Percentiles rank a stretch among this genome's conserved stretches.
Conservation (phyloP, 805 yeast genomes). For the Lipomyces sp. region DNA sequence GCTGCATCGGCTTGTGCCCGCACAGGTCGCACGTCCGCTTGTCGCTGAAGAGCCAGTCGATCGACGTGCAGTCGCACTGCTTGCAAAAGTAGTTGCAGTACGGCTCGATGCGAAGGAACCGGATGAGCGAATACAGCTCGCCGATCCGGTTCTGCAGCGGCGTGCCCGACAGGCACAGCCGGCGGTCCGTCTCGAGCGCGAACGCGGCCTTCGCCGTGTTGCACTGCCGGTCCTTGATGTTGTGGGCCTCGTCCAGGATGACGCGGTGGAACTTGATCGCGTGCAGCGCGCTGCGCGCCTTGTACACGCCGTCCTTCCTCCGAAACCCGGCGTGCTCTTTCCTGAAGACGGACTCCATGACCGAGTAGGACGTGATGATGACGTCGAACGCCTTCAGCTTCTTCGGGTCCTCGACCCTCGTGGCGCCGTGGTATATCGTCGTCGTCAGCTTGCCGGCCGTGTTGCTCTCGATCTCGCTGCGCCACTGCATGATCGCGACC, state of each 20-base stretch:
- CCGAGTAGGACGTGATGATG: conserved; percentile 79
- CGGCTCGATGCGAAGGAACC: conserved; percentile 81
- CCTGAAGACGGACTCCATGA: conserved; percentile 78
- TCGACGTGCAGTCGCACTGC: conserved; percentile 80
- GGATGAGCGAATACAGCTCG: conserved; percentile 86
- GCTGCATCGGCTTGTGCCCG: conserved; percentile 92
- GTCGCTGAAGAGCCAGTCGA: conserved; percentile 81
- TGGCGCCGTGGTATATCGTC: conserved; percentile 81
- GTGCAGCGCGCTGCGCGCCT: conserved; percentile 75
- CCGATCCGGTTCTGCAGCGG: conserved; percentile 96
- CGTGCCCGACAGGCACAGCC: conserved; percentile 95
- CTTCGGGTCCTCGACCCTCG: conserved; percentile 55
- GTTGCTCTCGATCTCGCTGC: conserved; percentile 82
- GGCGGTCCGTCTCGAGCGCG: conserved; percentile 60
- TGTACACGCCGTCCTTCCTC: conserved; percentile 64
- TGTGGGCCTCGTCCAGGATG: conserved; percentile 93
- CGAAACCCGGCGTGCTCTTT: conserved; percentile 81
- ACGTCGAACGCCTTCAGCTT: conserved; percentile 67
- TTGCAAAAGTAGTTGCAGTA: conserved; percentile 88
- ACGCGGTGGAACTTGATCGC: conserved; percentile 75
- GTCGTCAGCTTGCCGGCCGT: conserved; percentile 68
- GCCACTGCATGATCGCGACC: conserved; percentile 99
- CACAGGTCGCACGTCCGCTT: conserved; percentile 81
- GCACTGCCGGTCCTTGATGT: conserved; percentile 89
- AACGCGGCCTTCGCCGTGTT: conserved; percentile 94